Conservation (phyloP, 805 yeast species). For the Candida loeiensis region DNA sequence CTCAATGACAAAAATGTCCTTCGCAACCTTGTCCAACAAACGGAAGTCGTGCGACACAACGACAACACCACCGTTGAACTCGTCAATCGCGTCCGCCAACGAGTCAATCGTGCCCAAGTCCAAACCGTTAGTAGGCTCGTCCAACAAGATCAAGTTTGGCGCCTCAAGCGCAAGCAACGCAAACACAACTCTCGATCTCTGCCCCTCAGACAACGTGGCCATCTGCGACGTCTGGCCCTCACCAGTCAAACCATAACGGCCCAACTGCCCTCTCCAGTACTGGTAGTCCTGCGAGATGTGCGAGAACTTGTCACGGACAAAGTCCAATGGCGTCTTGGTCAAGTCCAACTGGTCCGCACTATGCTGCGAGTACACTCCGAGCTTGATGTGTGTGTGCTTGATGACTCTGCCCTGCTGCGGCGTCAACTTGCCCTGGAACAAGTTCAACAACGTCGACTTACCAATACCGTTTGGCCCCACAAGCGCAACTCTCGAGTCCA, state of each 20-base stretch:
- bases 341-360: constrained; percentile 97
- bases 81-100: constrained; percentile 91
- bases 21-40: constrained; percentile 92
- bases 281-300: constrained; percentile 94
- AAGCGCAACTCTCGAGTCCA: constrained; percentile 97
- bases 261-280: constrained; percentile 97
- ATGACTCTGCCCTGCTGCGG: constrained; percentile 95
- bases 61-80: constrained; percentile 95
- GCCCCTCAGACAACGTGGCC: constrained; percentile 99
- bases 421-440: constrained; percentile 91
- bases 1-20: constrained; percentile 95
- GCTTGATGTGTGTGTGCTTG: constrained; percentile 94
- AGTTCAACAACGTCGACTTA: constrained; percentile 90
- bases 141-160: constrained; percentile 91
- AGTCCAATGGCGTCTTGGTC: constrained; percentile 92
- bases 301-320: constrained; percentile 92
- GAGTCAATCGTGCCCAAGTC: constrained; percentile 98
- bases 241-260: constrained; percentile 97
- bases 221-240: constrained; percentile 97
- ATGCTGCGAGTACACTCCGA: constrained; percentile 98
- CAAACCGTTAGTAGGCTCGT: constrained; percentile 99
- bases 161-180: constrained; percentile 92
- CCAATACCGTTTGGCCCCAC: constrained; percentile 99
- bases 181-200: constrained; percentile 97
- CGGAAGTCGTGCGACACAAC: constrained; percentile 99